Percentiles rank a stretch among this genome's conserved stretches.
Evolutionary conservation across 805 yeast genomes (phyloP).

Genomic region (Hanseniaspora mollemarum): DNA sequence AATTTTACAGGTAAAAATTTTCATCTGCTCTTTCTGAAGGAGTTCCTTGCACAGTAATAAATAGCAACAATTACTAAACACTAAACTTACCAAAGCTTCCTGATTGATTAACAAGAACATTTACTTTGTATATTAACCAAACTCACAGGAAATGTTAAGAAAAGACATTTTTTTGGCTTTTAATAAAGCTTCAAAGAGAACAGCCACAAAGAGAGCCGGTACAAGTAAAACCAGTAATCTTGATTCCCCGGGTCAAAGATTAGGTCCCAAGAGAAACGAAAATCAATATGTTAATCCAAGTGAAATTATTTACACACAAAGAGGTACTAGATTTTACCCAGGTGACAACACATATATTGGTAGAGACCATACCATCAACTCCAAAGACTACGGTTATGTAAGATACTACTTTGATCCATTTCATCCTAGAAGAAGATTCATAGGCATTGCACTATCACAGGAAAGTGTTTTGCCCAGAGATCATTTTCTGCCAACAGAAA

Average conservation of each 20-base stretch:
- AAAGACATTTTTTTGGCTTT: not conserved
- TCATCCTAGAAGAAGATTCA: conserved; percentile 83
- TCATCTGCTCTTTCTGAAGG: no score
- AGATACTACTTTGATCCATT: conserved; percentile 88
- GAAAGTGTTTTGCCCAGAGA: conserved; percentile 67
- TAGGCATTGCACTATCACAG: conserved; percentile 68
- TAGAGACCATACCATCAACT: conserved; percentile 83
- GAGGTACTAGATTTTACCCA: conserved; percentile 90
- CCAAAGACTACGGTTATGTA: conserved; percentile 86
- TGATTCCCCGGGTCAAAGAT: conserved; percentile 88
- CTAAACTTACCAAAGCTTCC: no score
- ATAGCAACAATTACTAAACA: no score
- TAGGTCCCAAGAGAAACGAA: conserved; percentile 83
- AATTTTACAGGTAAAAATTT: no score
- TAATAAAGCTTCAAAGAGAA: conserved; percentile 20
- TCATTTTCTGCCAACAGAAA: conserved; percentile 76
- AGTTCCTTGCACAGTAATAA: no score
- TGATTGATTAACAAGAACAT: no score
- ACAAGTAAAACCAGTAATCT: conserved; percentile 90
- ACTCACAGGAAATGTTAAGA: conserved; percentile 1
- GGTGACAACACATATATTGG: conserved; percentile 89
- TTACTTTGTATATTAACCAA: not conserved
- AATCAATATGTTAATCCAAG: conserved; percentile 65
- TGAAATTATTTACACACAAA: conserved; percentile 79
- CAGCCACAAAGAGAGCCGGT: conserved; percentile 86